Base-by-base conservation (phyloP, 768 basidiomycete genomes). In the Amanita molliuscula region DNA sequence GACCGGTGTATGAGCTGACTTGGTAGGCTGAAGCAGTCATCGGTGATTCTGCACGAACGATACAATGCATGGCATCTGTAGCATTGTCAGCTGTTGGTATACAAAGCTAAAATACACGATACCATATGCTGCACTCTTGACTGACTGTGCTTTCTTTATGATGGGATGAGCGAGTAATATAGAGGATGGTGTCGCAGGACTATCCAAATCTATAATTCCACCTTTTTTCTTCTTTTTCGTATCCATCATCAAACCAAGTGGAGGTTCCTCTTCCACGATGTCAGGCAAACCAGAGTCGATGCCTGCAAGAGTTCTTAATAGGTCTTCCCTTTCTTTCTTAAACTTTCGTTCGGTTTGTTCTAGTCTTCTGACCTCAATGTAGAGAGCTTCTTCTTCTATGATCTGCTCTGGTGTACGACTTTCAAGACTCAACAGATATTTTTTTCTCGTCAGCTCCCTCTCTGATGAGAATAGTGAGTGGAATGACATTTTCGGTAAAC, bases 321-420 rank as follows among this genome's bases (percentile, higher is more conserved):
- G 76, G 38, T 90, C 88, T 50, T 96, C 91, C 15, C 93, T 74
- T 16, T 96, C 92, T 55, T 79, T 81, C 66, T 85, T 87, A 71
- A 93, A 97, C 47, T 76, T 76, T 28, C 85, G 77, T 62, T 96
- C 93, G 53, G 76, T 89, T 66, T 97, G 95, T 62, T 97, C 94
- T 44, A 99, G 75, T n/a, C 90, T 81, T 61, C 94, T 93, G 44
- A 95, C 77, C 64, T 97, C 92, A 54, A 97, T 69, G 66, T 88
- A 97, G 3, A 99, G 73, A 6, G 90, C 87, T 58, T 97, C 94
- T 71, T 98, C 96, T 62, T 99, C 94, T 15, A 84, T 85, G 38
- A 95, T 84, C 67, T 97, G 90, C 44, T 86, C 81, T 3, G 82
- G 76, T 0, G 91, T 87, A n/a, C 95, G 82, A 50, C 77, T 80